A percentile compares a stretch with the other conserved stretches of the same genome.
Conservation (phyloP, 176 grass and related monocot genomes). For the Zizania latifolia region DNA sequence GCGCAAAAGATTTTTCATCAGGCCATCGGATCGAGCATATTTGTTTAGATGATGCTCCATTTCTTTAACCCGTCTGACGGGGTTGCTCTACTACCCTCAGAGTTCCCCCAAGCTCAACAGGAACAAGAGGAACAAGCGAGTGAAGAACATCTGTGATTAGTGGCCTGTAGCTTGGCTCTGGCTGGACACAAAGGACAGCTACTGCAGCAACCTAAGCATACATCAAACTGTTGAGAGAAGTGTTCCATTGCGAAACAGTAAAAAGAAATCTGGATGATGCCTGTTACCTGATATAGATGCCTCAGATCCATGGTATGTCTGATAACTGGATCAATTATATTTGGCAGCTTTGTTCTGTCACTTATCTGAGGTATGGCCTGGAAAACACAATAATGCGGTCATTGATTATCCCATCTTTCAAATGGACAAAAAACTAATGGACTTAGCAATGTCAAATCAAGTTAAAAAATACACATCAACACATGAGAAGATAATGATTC, state of each 20-base stretch:
- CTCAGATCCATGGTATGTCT: conserved; percentile 67
- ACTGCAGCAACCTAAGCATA: conserved; percentile 62
- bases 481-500: not conserved
- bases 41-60: not conserved
- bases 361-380: conserved; percentile 87
- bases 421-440: not conserved
- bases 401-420: not conserved
- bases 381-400: not conserved
- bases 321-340: conserved; percentile 64
- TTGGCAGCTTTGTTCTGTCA: conserved; percentile 66
- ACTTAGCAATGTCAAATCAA: not conserved
- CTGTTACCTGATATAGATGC: conserved; percentile 69
- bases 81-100: conserved; percentile 39
- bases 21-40: not conserved
- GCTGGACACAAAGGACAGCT: conserved; percentile 66
- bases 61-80: not conserved
- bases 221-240: not conserved
- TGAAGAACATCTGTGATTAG: conserved; percentile 75
- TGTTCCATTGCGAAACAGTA: not conserved
- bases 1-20: not conserved
- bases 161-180: conserved; percentile 79
- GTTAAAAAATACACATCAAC: not conserved
- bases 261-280: not conserved
- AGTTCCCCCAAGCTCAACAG: conserved; percentile 59
- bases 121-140: conserved; percentile 74